These are phyloP conservation scores for Cokeromyces recurvatus DNA, from an alignment of 371 early-diverging fungal species.

Conservation along the genomic window DNA sequence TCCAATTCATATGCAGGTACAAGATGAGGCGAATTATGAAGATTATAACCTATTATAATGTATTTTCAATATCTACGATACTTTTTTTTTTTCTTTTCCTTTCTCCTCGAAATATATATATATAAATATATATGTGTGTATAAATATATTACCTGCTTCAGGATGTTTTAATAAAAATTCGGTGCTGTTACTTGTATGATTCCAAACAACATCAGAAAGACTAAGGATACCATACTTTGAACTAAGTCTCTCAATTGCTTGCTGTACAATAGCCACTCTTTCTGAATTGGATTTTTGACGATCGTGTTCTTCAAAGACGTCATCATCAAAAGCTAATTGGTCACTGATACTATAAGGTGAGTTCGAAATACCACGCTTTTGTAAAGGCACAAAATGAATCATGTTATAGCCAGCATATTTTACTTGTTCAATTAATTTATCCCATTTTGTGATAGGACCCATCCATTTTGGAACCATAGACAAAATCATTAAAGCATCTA, in stretches of 20 bases:
- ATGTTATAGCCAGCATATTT: constrained; percentile 87
- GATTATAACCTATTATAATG: constrained; percentile 74
- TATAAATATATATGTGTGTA: neutral
- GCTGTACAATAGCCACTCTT: constrained; percentile 50
- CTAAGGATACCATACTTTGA: constrained; percentile 68
- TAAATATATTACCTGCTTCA: constrained; percentile 67
- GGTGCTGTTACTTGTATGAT: constrained; percentile 92
- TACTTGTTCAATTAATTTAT: constrained; percentile 61
- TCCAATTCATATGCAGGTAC: constrained; percentile 92
- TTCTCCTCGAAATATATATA: no score
- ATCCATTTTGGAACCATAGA: constrained; percentile 95
- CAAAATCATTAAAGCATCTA: constrained; percentile 84
- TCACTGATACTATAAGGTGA: constrained; percentile 95
- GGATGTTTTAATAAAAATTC: constrained; percentile 91
- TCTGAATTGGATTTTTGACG: constrained; percentile 47
- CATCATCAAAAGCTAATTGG: constrained; percentile 82
- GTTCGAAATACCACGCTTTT: constrained; percentile 84
- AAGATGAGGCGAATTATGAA: constrained; percentile 92
- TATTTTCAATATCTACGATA: neutral
- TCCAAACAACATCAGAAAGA: constrained; percentile 96
- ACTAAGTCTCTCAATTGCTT: constrained; percentile 51
- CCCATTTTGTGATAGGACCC: constrained; percentile 82
- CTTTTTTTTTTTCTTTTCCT: no score
- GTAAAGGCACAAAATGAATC: constrained; percentile 95
- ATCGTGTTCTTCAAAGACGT: constrained; percentile 65